Conservation (phyloP, 1,284 basidiomycete species). For the Austropuccinia psidii region DNA sequence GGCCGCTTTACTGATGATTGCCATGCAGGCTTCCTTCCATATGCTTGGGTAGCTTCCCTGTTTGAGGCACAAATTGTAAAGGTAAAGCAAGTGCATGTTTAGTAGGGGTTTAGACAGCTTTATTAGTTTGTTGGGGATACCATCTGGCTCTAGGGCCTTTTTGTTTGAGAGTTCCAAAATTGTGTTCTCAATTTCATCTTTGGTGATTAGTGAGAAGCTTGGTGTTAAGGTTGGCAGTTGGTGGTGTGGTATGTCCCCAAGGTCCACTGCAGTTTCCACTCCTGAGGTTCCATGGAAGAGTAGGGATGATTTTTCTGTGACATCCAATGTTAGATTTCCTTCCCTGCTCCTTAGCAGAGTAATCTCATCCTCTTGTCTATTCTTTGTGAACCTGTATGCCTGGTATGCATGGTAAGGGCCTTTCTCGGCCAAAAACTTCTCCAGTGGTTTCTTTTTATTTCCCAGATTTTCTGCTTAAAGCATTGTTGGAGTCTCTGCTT, state of each 20-base stretch:
- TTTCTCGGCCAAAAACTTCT: background rate
- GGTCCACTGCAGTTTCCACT: background rate
- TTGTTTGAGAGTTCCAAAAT: background rate
- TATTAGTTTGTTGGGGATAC: background rate
- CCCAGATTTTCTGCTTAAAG: background rate
- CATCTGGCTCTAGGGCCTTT: background rate
- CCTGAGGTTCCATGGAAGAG: background rate
- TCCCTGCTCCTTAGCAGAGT: background rate
- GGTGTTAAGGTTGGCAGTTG: background rate
- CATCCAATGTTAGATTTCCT: background rate
- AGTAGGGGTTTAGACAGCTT: background rate
- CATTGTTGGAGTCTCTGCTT: background rate
- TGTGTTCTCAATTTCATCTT: background rate
- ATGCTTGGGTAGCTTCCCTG: background rate
- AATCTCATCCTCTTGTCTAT: background rate
- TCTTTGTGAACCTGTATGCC: background rate
- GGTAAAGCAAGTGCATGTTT: background rate
- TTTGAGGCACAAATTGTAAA: background rate
- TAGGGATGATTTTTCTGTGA: background rate
- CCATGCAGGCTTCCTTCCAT: background rate
- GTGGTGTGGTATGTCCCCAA: background rate
- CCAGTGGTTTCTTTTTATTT: conserved; percentile 14
- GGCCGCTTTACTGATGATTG: background rate
- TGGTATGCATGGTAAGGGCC: background rate
- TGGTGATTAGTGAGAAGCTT: background rate